Percentiles rank a stretch among this genome's conserved stretches.
Evolutionary conservation across 1,284 basidiomycete species (phyloP).

Genomic region (Puccinia triticina): DNA sequence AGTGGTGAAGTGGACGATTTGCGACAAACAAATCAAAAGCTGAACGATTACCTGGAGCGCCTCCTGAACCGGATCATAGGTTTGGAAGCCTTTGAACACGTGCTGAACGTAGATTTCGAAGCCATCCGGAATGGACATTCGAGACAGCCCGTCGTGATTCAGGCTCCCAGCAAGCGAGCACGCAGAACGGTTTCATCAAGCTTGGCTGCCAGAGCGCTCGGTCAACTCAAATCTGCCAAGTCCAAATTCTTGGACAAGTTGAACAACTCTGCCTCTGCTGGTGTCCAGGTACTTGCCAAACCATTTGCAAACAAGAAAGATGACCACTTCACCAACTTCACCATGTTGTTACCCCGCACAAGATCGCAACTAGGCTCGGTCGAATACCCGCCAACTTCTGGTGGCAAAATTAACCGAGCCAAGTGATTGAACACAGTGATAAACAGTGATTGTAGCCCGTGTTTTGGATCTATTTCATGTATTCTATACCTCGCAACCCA

Average conservation of each 20-base stretch:
- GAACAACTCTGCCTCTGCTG: background rate
- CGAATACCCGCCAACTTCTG: background rate
- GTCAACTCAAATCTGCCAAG: slow-evolving; percentile 5
- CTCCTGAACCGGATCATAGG: slow-evolving; percentile 17
- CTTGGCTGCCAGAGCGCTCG: background rate
- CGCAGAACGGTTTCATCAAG: slow-evolving; percentile 1
- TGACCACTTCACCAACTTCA: background rate
- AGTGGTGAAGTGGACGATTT: slow-evolving; percentile 19
- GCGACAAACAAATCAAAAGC: background rate
- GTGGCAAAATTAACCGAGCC: no score
- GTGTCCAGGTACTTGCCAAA: background rate
- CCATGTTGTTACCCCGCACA: background rate
- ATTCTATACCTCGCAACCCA: no score
- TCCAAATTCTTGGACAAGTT: slow-evolving; percentile 24
- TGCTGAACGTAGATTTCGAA: slow-evolving; percentile 6
- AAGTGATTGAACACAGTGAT: background rate
- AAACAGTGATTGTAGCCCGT: background rate
- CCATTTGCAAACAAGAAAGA: background rate
- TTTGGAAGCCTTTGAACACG: slow-evolving; percentile 18
- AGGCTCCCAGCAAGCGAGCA: background rate
- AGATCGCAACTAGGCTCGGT: background rate
- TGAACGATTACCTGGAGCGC: slow-evolving; percentile 18
- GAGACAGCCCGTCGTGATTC: background rate
- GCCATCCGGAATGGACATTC: slow-evolving; percentile 8
- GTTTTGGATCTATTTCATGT: background rate